These are phyloP conservation scores for Wickerhamiella azyma DNA, from an alignment of 805 yeast species.

Conservation along the genomic window DNA sequence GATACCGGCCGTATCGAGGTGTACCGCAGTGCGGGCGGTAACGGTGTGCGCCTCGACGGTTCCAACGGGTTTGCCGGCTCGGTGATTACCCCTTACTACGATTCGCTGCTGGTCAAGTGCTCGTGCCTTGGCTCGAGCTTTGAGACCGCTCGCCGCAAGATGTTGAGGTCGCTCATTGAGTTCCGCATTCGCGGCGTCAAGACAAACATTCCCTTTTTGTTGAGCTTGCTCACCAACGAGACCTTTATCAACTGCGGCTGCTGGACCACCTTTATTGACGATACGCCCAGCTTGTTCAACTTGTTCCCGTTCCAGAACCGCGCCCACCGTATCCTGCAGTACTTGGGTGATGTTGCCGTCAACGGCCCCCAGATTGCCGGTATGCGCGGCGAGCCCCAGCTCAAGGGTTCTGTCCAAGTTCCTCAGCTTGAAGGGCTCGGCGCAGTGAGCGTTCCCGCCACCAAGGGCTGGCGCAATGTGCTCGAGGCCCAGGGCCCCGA, in stretches of 20 bases:
- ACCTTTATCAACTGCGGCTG: conserved; percentile 76
- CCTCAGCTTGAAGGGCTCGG: conserved; percentile 60
- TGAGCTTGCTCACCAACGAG: conserved; percentile 81
- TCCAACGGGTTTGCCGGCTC: conserved; percentile 98
- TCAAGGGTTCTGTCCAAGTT: conserved; percentile 56
- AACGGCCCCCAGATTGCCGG: conserved; percentile 95
- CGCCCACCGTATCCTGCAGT: conserved; percentile 84
- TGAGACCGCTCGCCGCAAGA: conserved; percentile 94
- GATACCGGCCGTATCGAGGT: conserved; percentile 98
- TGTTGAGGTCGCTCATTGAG: conserved; percentile 92
- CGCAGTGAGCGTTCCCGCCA: conserved; percentile 44
- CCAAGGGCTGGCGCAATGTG: conserved; percentile 86
- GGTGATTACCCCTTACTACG: conserved; percentile 91
- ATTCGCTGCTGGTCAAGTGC: conserved; percentile 95
- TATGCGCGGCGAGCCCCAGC: conserved; percentile 83
- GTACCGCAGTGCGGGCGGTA: conserved; percentile 97
- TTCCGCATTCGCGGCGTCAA: conserved; percentile 98
- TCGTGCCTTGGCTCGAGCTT: conserved; percentile 93
- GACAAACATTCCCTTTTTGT: conserved; percentile 91
- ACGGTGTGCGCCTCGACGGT: conserved; percentile 97
- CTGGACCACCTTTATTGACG: conserved; percentile 98
- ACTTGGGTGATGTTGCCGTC: conserved; percentile 86
- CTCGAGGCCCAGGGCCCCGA: conserved; percentile 77
- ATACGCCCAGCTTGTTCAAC: conserved; percentile 89
- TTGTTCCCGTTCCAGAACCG: conserved; percentile 92